Evolutionary conservation across 768 basidiomycete species (phyloP), one percentile per base, ranked within the genome.

Genomic region (Suillus luteus): DNA sequence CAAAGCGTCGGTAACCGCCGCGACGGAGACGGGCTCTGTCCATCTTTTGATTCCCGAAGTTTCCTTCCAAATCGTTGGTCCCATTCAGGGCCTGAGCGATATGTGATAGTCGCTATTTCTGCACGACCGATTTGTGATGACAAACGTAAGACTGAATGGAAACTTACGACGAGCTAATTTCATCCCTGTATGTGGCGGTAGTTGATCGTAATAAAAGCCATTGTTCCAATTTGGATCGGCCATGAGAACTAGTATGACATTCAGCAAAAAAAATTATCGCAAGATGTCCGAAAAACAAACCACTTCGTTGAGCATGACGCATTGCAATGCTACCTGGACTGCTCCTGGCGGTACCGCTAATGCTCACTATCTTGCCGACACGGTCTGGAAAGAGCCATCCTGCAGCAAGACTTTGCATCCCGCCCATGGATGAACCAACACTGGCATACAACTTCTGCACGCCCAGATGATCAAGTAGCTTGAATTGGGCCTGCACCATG

Each of bases 61-160:
- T 90, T 86, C 54, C 96, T 89, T 0, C 92, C 95, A 72, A 99
- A 99, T n/a, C 97, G 91, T 67, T 90, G 84, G 77, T 99, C 97
- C 97, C 97, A 99, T 76, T 99, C 97, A 7, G 97, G 97, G 1
- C 97, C 97, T 14, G 97, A 99, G 43, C 97, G 90, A 76, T 99
- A 99, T 0, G 97, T 99, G 72, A 99, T 97, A 3, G 97, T 99
- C 12, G 97, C 97, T 67, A 99, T 99, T 79, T 99, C 96, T 98
- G 73, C 12, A 31, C 61, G 37, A 54, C 2, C 55, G 14, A 61
- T 35, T 61, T 54, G 22, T 52, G 63, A 54, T 54, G 70, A 40
- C 33, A n/a, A 44, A 31, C 55, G 24, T 57, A 77, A 59, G 71
- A 10, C 9, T 9, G 41, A 33, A 22, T 57, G 10, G 27, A 19